Conservation (phyloP, 352 stramenopile genomes). For the Pythium sukuiense region DNA sequence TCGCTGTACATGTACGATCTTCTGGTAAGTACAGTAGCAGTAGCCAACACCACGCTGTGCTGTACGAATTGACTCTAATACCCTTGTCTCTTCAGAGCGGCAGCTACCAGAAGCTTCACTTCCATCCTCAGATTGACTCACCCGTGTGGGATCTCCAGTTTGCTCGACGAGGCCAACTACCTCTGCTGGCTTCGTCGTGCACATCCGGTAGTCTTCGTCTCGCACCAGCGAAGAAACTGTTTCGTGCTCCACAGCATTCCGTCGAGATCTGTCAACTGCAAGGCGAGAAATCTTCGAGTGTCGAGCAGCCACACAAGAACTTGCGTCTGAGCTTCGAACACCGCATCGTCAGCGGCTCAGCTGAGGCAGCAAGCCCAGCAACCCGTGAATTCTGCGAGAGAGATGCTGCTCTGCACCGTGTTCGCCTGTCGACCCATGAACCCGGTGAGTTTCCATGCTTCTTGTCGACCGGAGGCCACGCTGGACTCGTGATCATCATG, state of each 20-base stretch:
- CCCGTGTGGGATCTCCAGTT: conserved; percentile 83
- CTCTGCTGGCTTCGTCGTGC: conserved; percentile 66
- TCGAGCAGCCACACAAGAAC: conserved; percentile 60
- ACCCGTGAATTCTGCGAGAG: conserved; percentile 74
- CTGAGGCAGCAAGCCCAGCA: conserved; percentile 39
- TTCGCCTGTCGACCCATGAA: conserved; percentile 51
- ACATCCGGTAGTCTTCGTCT: conserved; percentile 66
- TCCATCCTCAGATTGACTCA: conserved; percentile 82
- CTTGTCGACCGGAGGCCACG: conserved; percentile 63
- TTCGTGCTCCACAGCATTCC: conserved; percentile 59
- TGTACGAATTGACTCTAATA: no score
- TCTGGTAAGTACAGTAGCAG: conserved; percentile 68
- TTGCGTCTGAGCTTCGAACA: conserved; percentile 53
- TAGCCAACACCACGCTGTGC: no score
- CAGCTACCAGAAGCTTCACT: conserved; percentile 80
- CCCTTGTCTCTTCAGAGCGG: conserved; percentile 41
- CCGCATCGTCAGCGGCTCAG: conserved; percentile 41
- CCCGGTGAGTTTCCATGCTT: conserved; percentile 55
- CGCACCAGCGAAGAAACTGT: conserved; percentile 64
- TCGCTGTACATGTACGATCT: conserved; percentile 80
- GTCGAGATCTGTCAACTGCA: conserved; percentile 69
- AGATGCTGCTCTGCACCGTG: conserved; percentile 72
- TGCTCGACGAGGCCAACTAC: conserved; percentile 38
- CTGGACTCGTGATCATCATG: conserved; percentile 70
- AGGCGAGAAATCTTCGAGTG: conserved; percentile 48